Evolutionary conservation across 2,329 filamentous ascomycete species (phyloP).

Genomic region (Scopulariopsis brevicaulis): DNA sequence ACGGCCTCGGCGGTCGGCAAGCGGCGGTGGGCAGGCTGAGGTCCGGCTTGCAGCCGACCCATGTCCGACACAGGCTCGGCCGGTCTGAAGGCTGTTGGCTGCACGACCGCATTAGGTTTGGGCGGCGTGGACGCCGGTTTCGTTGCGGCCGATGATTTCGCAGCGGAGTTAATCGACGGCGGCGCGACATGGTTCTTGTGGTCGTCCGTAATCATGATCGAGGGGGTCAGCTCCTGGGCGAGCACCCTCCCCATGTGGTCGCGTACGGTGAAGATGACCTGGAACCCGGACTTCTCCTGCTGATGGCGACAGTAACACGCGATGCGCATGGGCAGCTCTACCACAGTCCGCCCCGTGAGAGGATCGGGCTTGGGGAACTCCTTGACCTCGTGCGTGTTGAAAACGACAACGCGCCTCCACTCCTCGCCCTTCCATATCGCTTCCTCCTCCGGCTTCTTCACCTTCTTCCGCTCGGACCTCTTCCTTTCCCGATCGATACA

Average conservation of each 20-base stretch:
- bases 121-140: background rate
- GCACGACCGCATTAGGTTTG: background rate
- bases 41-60: conserved; percentile 5
- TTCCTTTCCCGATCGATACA: conserved; percentile 90
- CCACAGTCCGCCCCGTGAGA: conserved; percentile 53
- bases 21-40: conserved; percentile 9
- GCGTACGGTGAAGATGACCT: conserved; percentile 89
- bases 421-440: conserved; percentile 76
- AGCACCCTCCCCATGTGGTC: conserved; percentile 66
- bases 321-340: conserved; percentile 87
- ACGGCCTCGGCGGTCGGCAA: conserved; percentile 16
- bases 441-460: conserved; percentile 87
- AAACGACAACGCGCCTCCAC: conserved; percentile 72
- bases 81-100: background rate
- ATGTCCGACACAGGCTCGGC: background rate
- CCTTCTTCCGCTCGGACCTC: conserved; percentile 82
- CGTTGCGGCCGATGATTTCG: conserved; percentile 22
- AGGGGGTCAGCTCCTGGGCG: conserved; percentile 73
- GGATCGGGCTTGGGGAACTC: conserved; percentile 56
- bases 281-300: conserved; percentile 83
- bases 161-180: background rate
- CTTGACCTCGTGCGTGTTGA: conserved; percentile 81
- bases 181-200: conserved; percentile 65
- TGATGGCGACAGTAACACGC: conserved; percentile 96
- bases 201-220: conserved; percentile 96